Evolutionary conservation across 345 rosid species (phyloP).

Genomic region (Cardamine resedifolia): DNA sequence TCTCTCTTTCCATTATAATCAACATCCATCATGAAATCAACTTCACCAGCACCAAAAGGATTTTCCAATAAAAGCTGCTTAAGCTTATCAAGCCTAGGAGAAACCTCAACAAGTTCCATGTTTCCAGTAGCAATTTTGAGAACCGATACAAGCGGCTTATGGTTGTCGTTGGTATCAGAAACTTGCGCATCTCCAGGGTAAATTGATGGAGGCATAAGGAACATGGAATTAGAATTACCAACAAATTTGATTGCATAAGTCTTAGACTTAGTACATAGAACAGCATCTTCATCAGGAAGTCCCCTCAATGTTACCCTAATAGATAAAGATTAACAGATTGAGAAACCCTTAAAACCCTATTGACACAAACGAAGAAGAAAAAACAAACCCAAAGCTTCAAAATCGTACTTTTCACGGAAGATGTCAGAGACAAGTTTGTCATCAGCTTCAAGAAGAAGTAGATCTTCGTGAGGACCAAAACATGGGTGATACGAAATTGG

Average conservation of each 20-base stretch:
- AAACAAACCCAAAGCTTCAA: background rate
- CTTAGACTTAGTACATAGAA: conserved; percentile 82
- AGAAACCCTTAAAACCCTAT: background rate
- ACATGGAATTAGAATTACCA: conserved; percentile 76
- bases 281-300: conserved; percentile 83
- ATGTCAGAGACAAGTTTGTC: conserved; percentile 65
- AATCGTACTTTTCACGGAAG: conserved; percentile 55
- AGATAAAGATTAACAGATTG: background rate
- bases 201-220: conserved; percentile 67
- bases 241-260: conserved; percentile 82
- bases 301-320: conserved; percentile 76
- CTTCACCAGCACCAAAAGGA: conserved; percentile 54
- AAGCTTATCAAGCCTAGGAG: conserved; percentile 87
- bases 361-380: background rate
- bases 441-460: conserved; percentile 75
- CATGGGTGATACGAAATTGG: conserved; percentile 63
- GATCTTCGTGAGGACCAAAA: conserved; percentile 71
- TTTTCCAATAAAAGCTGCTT: conserved; percentile 57
- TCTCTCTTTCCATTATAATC: conserved; percentile 28
- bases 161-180: conserved; percentile 12
- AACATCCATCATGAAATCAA: conserved; percentile 38
- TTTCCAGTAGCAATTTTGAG: conserved; percentile 66
- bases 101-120: conserved; percentile 80
- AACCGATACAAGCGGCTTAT: conserved; percentile 44
- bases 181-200: conserved; percentile 13